Evolutionary conservation across 75 land plant species (phyloP), one percentile per base, ranked within the genome.

Genomic region (Isoetes taiwanensis): DNA sequence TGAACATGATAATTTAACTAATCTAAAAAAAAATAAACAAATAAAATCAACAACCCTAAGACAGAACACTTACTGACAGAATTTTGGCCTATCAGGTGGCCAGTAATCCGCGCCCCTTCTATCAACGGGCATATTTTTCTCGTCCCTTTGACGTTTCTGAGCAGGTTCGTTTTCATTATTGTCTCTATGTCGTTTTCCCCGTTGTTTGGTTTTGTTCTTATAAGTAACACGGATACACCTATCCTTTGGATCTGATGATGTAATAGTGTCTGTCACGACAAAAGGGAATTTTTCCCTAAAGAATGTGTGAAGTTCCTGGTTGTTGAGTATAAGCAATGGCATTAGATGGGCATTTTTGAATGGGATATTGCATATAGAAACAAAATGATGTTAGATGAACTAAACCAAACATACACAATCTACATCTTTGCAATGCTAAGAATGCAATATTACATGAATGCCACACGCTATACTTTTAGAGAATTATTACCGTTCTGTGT

Each of bases 181-280:
- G 63, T 74, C 65, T 28, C 53, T 21, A 33, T 68, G 52, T 30
- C 5, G 43, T 43, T 43, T 67, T 80, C 78, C 30, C 79, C 64
- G 65, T 84, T 85, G 63, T 19, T 62, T 0, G 71, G 58, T 38
- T 54, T 50, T 52, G 58, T 52, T 2, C 75, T 66, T 26, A 61
- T 68, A 69, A 39, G 80, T 65, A 54, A 78, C 77, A 34, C 94
- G 78, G 42, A 83, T 67, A 69, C 94, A 83, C 60, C 86, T 91
- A 37, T 76, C 69, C 5, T 52, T 66, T 30, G 38, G 25, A 54
- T 76, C 79, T 2, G 79, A 71, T 43, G 75, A 86, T 54, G 80
- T 94, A 19, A 91, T 68, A 0, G 95, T 87, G 52, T 91, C 98
- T 0, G 98, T 87, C 28, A 84, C 77, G 12, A 91, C 68, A 58